These are phyloP conservation scores for Saksenaea oblongispora DNA, from an alignment of 371 early-diverging fungal species.

Conservation along the genomic window DNA sequence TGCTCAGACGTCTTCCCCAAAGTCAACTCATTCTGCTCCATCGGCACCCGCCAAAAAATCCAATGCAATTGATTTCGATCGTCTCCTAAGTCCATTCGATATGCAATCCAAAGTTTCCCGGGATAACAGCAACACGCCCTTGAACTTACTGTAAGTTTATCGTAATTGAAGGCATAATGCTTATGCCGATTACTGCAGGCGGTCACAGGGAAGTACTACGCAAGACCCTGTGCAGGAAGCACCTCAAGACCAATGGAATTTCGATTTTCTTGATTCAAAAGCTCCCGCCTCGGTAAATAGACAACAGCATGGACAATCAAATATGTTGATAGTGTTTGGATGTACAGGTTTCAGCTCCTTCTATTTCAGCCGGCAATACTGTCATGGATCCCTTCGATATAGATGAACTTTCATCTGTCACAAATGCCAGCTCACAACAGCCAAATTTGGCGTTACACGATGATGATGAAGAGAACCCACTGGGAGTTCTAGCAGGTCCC, in stretches of 20 bases:
- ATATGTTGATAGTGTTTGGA: neutral
- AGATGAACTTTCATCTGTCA: slow-evolving; percentile 17
- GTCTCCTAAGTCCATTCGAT: slow-evolving; percentile 38
- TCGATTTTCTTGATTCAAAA: slow-evolving; percentile 49
- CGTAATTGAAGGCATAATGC: neutral
- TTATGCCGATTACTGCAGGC: slow-evolving; percentile 13
- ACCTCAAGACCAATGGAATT: slow-evolving; percentile 48
- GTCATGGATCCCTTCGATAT: slow-evolving; percentile 45
- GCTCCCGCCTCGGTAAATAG: slow-evolving; percentile 1
- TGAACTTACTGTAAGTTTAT: slow-evolving; percentile 54
- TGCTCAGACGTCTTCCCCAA: neutral
- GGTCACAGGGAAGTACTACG: slow-evolving; percentile 18
- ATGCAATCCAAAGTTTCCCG: slow-evolving; percentile 10
- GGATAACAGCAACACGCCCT: slow-evolving; percentile 22
- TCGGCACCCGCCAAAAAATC: neutral
- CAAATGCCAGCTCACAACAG: slow-evolving; percentile 9
- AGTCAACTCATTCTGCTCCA: neutral
- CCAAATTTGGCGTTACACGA: neutral
- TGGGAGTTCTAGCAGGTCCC: slow-evolving; percentile 33
- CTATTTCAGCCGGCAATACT: slow-evolving; percentile 10
- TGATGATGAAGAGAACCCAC: slow-evolving; percentile 43
- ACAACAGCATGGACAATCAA: neutral
- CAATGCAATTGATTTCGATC: slow-evolving; percentile 22
- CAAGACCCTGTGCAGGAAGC: slow-evolving; percentile 12
- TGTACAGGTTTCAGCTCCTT: neutral